Conservation (phyloP, 2,329 filamentous ascomycete genomes). For the Aureobasidium sp. region DNA sequence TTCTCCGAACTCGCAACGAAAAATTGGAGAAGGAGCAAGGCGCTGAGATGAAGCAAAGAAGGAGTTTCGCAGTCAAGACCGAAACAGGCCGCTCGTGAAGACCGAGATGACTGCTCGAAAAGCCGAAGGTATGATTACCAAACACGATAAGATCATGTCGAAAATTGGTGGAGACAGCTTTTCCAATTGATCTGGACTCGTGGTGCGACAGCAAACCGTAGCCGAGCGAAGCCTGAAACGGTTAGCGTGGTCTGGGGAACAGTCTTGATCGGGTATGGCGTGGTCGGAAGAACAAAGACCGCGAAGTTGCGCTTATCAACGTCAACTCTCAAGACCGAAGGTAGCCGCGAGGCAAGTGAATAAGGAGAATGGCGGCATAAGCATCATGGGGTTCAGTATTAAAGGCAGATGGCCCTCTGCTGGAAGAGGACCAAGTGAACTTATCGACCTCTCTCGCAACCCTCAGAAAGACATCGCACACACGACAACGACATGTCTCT, state of each 20-base stretch:
- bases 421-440: background rate
- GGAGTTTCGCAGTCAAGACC: background rate
- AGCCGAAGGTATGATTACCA: constrained; percentile 1
- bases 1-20: background rate
- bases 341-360: constrained; percentile 2
- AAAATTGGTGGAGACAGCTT: background rate
- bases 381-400: background rate
- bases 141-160: background rate
- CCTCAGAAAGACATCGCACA: background rate
- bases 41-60: background rate
- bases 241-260: background rate
- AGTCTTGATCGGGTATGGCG: background rate
- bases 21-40: background rate
- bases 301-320: constrained; percentile 6
- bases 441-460: background rate
- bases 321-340: constrained; percentile 2
- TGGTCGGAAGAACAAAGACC: background rate
- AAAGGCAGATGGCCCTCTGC: constrained; percentile 3
- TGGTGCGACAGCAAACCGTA: background rate
- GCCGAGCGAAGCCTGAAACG: background rate
- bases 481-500: constrained; percentile 4
- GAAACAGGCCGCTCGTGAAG: background rate
- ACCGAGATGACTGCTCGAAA: background rate
- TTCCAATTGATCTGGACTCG: background rate
- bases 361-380: constrained; percentile 1